These are phyloP conservation scores for Talaromyces sp. DNA, from an alignment of 2,329 filamentous ascomycete species.

Conservation along the genomic window DNA sequence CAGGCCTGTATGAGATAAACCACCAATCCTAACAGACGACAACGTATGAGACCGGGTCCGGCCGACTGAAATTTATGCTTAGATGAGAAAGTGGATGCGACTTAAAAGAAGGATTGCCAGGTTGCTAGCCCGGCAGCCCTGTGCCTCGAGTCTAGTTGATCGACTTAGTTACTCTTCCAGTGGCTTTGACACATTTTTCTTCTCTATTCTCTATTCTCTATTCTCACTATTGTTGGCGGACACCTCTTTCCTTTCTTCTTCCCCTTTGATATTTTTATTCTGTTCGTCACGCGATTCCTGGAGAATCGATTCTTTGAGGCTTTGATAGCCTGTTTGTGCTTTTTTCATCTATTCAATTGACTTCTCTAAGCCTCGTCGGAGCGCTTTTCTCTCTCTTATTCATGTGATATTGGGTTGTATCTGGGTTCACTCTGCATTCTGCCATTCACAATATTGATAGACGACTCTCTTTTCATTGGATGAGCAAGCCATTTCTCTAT, in stretches of 20 bases:
- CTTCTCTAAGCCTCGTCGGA: neutral
- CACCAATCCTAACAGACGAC: neutral
- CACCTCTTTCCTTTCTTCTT: neutral
- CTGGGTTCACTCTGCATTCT: neutral
- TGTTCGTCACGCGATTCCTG: slow-evolving; percentile 9
- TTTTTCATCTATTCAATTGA: neutral
- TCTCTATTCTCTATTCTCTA: too few relatives aligned
- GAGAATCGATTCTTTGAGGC: slow-evolving; percentile 1
- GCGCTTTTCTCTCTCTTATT: neutral
- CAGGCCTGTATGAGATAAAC: neutral
- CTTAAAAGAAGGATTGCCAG: slow-evolving; percentile 4
- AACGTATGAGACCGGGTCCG: neutral
- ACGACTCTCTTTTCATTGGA: neutral
- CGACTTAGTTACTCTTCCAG: neutral
- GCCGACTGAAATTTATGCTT: neutral
- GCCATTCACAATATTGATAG: neutral
- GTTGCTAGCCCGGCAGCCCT: neutral
- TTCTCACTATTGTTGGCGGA: neutral
- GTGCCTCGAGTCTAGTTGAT: neutral
- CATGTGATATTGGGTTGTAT: neutral
- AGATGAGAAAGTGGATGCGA: slow-evolving; percentile 8
- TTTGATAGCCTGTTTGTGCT: neutral
- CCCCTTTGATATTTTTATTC: neutral
- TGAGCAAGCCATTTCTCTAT: neutral
- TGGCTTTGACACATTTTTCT: neutral